phyloP scores from a whole-genome alignment of 106 monocot species.

The Dendrobium officinale region DNA sequence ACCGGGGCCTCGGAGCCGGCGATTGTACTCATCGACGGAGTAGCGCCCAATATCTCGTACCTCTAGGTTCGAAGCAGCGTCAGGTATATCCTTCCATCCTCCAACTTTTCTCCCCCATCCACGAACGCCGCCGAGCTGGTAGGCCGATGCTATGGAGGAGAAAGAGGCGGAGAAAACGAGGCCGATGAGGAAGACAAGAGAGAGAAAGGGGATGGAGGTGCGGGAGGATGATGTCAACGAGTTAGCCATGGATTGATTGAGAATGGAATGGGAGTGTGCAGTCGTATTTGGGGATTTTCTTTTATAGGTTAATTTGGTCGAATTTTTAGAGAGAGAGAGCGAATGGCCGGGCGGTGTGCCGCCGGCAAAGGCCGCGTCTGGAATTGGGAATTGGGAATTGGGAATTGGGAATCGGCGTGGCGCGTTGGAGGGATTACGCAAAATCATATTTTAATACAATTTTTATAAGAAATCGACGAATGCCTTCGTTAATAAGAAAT shows the following conservation, averaged over 20 bases:
- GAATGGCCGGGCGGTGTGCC: too few species aligned
- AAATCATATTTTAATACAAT: too few species aligned
- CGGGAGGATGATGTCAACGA: neutral
- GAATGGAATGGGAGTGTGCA: neutral
- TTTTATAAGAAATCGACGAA: too few species aligned
- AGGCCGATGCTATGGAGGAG: neutral
- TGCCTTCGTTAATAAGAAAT: too few species aligned
- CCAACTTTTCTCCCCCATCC: conserved; percentile 16
- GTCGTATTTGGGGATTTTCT: neutral
- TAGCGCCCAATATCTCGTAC: conserved; percentile 33
- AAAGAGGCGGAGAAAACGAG: neutral
- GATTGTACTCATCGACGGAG: conserved; percentile 41
- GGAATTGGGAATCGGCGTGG: too few species aligned
- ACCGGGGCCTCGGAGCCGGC: neutral
- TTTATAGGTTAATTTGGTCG: neutral
- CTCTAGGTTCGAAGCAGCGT: conserved; percentile 30
- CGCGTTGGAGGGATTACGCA: too few species aligned
- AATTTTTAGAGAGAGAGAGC: too few species aligned
- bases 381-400: too few species aligned
- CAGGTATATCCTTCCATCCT: conserved; percentile 14
- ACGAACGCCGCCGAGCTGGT: neutral
- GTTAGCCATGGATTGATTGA: neutral
- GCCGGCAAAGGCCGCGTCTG: too few species aligned
- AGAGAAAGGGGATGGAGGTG: neutral
- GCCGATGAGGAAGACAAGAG: neutral